These are phyloP conservation scores for Penicillium sumatraense DNA, from an alignment of 2,329 filamentous ascomycete species.

Conservation along the genomic window DNA sequence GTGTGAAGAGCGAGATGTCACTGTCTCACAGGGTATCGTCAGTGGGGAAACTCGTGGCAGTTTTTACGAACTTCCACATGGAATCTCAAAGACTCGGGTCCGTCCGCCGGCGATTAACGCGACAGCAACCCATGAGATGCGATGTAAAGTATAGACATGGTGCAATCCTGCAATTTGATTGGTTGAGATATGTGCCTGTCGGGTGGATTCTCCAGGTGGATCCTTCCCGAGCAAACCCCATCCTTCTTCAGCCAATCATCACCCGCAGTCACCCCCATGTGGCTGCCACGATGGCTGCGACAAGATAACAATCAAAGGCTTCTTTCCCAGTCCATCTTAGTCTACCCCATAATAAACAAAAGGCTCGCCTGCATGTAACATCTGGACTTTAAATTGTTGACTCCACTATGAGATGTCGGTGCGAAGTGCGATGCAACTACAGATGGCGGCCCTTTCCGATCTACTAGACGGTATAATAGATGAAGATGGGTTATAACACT, in stretches of 20 bases:
- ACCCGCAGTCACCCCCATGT: neutral
- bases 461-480: neutral
- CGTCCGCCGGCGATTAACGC: neutral
- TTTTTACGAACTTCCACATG: neutral
- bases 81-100: neutral
- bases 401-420: neutral
- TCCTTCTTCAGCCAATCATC: neutral
- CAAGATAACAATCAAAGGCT: neutral
- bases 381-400: neutral
- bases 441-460: neutral
- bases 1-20: conserved; percentile 17
- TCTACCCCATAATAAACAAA: neutral
- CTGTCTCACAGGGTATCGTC: neutral
- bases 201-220: neutral
- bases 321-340: neutral
- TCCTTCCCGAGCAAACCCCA: neutral
- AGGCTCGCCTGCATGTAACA: too few relatives aligned
- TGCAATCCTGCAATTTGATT: neutral
- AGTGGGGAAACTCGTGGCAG: neutral
- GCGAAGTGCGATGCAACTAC: conserved; percentile 1
- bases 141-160: neutral
- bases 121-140: neutral
- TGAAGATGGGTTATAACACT: too few relatives aligned
- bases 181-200: neutral
- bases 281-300: neutral